phyloP scores from a whole-genome alignment of 2,329 filamentous ascomycete genomes.

The Cytospora paraplurivora region DNA sequence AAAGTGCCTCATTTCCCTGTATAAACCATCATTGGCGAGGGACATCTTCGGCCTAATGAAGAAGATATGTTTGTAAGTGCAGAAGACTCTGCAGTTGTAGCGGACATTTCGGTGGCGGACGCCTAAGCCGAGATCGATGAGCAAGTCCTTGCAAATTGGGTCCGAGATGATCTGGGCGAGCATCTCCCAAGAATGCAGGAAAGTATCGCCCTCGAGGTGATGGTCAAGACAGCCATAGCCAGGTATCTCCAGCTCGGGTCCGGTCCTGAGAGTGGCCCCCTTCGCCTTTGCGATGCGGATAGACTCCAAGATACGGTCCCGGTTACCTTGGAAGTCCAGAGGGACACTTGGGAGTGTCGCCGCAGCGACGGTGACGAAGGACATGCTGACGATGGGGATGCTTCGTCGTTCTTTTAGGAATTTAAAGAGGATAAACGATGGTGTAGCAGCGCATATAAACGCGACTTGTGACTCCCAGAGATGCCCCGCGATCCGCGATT shows the following conservation, averaged over 20 bases:
- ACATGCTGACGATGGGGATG: conserved; percentile 30
- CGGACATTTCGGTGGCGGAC: conserved; percentile 39
- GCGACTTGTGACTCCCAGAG: neutral
- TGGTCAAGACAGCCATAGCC: conserved; percentile 41
- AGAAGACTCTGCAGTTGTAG: conserved; percentile 44
- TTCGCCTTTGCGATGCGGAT: conserved; percentile 61
- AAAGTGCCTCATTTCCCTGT: conserved; percentile 45
- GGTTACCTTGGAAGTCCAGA: conserved; percentile 66
- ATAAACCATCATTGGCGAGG: conserved; percentile 43
- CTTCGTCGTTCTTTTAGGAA: neutral
- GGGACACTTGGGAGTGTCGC: conserved; percentile 43
- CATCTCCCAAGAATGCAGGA: conserved; percentile 32
- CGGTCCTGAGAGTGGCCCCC: conserved; percentile 64
- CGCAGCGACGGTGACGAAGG: conserved; percentile 41
- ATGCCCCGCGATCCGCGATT: neutral
- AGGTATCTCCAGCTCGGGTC: conserved; percentile 51
- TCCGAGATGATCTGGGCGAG: conserved; percentile 32
- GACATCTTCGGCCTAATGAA: conserved; percentile 35
- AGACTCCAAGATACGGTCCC: conserved; percentile 63
- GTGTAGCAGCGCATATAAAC: neutral
- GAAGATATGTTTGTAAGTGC: conserved; percentile 36
- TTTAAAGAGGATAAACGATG: neutral
- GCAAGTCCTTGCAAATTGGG: conserved; percentile 31
- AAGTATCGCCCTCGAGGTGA: conserved; percentile 34
- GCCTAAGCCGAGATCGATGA: conserved; percentile 31